These are phyloP conservation scores for Sporothrix variecibatus DNA, from an alignment of 2,329 filamentous ascomycete species.

Conservation along the genomic window DNA sequence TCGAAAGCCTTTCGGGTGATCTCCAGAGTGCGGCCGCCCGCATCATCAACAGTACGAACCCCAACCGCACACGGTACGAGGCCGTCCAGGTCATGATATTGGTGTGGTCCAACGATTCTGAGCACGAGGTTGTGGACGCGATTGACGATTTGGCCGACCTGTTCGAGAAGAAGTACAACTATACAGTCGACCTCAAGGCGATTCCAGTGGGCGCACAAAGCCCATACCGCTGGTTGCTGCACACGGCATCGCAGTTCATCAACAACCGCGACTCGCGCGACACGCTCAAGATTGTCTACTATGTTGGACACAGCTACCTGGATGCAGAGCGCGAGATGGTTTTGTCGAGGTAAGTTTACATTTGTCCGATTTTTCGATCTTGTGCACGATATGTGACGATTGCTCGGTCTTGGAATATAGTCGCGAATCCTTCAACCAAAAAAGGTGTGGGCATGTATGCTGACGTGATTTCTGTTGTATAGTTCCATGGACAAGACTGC, in stretches of 20 bases:
- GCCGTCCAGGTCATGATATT: slow-evolving; percentile 56
- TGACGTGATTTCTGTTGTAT: not conserved
- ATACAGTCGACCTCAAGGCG: slow-evolving; percentile 49
- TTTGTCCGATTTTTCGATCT: not conserved
- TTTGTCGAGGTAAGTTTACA: slow-evolving; percentile 51
- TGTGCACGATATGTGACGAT: not conserved
- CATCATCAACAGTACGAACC: slow-evolving; percentile 48
- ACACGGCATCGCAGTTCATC: slow-evolving; percentile 54
- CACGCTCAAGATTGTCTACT: slow-evolving; percentile 61
- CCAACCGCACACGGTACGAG: slow-evolving; percentile 55
- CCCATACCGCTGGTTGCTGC: slow-evolving; percentile 56
- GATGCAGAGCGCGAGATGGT: slow-evolving; percentile 60
- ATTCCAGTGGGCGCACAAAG: slow-evolving; percentile 52
- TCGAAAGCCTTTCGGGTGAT: slow-evolving; percentile 54
- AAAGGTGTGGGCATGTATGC: not conserved
- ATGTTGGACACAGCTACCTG: slow-evolving; percentile 57
- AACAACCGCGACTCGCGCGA: slow-evolving; percentile 57
- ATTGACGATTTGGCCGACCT: slow-evolving; percentile 53
- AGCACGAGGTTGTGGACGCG: slow-evolving; percentile 44
- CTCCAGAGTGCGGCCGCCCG: slow-evolving; percentile 54
- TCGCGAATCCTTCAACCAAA: not conserved
- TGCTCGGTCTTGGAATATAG: slow-evolving; percentile 6
- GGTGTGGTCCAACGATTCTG: slow-evolving; percentile 58
- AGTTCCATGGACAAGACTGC: slow-evolving; percentile 52
- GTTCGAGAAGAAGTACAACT: slow-evolving; percentile 56